Evolutionary conservation across 176 grass and related monocot species (phyloP).

Genomic region (Cenchrus fungigraminus): DNA sequence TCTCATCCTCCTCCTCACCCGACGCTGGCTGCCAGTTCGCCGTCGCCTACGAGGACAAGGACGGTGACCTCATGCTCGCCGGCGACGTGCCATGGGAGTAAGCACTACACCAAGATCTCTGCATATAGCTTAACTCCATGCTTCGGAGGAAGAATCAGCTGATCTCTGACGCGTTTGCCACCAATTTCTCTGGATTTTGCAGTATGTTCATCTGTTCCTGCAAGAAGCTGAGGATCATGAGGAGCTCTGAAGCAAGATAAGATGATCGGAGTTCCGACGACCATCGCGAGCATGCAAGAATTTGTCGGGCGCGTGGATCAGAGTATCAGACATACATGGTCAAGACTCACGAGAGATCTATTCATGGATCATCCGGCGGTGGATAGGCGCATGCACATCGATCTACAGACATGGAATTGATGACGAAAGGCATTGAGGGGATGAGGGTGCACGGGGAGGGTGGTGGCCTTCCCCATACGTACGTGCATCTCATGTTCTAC

Average conservation of each 20-base stretch:
- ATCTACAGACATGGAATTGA: background rate
- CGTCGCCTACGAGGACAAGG: constrained; percentile 75
- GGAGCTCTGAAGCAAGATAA: constrained; percentile 50
- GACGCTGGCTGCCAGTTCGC: constrained; percentile 38
- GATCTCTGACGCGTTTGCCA: background rate
- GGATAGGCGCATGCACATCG: background rate
- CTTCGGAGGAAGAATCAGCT: background rate
- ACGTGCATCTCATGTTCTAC: constrained; percentile 13
- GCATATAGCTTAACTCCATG: background rate
- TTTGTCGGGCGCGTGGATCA: background rate
- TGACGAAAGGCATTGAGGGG: background rate
- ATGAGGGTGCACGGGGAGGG: background rate
- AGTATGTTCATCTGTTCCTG: constrained; percentile 82
- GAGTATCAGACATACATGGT: background rate
- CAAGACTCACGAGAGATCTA: background rate
- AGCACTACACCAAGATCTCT: background rate
- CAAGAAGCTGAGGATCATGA: constrained; percentile 79
- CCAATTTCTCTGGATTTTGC: background rate
- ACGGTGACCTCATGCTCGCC: constrained; percentile 80
- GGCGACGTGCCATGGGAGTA: constrained; percentile 85
- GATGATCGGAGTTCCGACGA: constrained; percentile 25
- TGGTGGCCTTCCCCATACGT: background rate
- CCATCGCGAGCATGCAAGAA: background rate
- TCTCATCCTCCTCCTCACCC: constrained; percentile 32
- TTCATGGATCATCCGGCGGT: background rate